A percentile compares a stretch with the other conserved stretches of the same genome.
phyloP scores from a whole-genome alignment of 1,139 yeast genomes.

The Yamadazyma diospyri region DNA sequence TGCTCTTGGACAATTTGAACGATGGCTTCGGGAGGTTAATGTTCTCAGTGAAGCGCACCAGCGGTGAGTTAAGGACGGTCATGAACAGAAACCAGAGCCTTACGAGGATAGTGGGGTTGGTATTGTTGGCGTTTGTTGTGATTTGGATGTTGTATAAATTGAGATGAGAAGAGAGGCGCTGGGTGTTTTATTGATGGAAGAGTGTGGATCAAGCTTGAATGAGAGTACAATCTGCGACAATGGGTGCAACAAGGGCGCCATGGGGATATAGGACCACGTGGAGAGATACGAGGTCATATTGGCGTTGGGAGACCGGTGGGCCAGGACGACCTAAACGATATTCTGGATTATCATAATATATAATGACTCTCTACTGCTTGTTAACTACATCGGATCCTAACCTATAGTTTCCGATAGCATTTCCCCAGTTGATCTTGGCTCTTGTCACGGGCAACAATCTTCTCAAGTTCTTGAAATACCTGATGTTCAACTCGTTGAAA shows the following conservation, averaged over 20 bases:
- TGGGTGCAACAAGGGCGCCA: too few relatives aligned
- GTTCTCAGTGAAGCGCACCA: conserved; percentile 60
- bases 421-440: conserved; percentile 93
- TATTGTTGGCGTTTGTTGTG: conserved; percentile 59
- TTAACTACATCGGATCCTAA: conserved; percentile 81
- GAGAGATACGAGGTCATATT: too few relatives aligned
- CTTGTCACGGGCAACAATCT: conserved; percentile 91
- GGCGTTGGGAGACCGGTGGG: too few relatives aligned
- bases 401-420: conserved; percentile 84
- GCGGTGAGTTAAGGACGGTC: conserved; percentile 57
- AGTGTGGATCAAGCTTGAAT: too few relatives aligned
- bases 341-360: background rate
- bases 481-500: conserved; percentile 73
- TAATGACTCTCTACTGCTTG: conserved; percentile 14
- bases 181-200: too few relatives aligned
- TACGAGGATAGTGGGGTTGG: conserved; percentile 40
- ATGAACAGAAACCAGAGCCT: conserved; percentile 45
- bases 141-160: conserved; percentile 61
- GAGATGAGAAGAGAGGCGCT: conserved; percentile 1
- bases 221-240: too few relatives aligned
- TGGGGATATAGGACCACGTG: too few relatives aligned
- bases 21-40: conserved; percentile 61
- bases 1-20: conserved; percentile 53
- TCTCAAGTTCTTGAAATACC: conserved; percentile 77
- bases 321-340: too few relatives aligned